Base-by-base conservation (phyloP, 1,139 yeast species). In the Yamadazyma sp. region DNA sequence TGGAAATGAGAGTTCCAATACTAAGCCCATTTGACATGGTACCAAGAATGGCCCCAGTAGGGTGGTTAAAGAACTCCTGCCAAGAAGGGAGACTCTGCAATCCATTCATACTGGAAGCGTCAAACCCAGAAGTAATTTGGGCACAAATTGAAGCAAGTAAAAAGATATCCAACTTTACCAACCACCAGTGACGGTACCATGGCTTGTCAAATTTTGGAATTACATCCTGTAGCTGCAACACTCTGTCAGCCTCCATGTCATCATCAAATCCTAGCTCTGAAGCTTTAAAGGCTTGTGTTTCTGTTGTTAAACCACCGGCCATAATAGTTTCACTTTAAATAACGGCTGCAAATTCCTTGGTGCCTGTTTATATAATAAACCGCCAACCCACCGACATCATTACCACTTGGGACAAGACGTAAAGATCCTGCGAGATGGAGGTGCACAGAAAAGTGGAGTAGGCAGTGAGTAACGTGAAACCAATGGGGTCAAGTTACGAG, bases 101-200 rank as follows among this genome's bases (percentile, higher is more conserved):
- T 29, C 78, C 78, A 48, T 75, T 76, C 56, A 76, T 54, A 59
- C 75, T 57, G 6, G 75, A 67, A 33, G 77, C 76, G 54, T 76
- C 82, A 45, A 64, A 76, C 24, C 82, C 80, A 31, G 34, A 26
- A 9, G 42, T 37, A 12, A 41, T 31, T 44, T 42, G 34, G 53
- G 41, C 17, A 46, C 47, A 9, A 46, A 34, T 5, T 7, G 32
- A 23, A 8, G 38, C 37, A 14, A 34, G 23, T 10, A 37, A 27
- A 25, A 37, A 37, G 16, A 37, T 4, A 20, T 36, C 29, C 5
- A 36, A 15, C 24, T 36, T 32, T 3, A 36, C 17, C 12, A 36
- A 16, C 28, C 35, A 33, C 20, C 29, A 16, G 15, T 32, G 21
- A 4, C 22, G 10, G 26, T 21, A 36, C 39, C 39, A 36, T 9